Percentiles rank a stretch among this genome's conserved stretches.
Evolutionary conservation across 2,329 filamentous ascomycete genomes (phyloP).

Genomic region (Colletotrichum sp.): DNA sequence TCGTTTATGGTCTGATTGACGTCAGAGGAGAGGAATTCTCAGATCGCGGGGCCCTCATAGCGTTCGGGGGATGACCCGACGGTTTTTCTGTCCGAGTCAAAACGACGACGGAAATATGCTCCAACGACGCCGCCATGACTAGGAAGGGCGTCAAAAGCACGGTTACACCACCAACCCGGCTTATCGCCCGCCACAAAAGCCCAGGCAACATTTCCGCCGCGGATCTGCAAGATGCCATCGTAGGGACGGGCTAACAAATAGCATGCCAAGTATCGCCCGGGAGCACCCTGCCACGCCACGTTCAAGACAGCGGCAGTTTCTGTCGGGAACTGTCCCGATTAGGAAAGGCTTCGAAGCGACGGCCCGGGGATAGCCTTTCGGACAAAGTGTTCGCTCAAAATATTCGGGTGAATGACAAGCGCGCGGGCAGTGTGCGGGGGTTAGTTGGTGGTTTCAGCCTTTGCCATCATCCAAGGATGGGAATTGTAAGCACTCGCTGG

Average conservation of each 20-base stretch:
- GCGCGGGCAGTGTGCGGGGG: neutral
- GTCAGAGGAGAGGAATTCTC: accelerated
- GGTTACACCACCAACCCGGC: neutral
- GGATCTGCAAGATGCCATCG: neutral
- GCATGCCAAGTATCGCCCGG: neutral
- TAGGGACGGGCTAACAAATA: neutral
- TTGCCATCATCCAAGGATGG: neutral
- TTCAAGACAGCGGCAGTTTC: neutral
- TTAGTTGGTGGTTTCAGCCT: neutral
- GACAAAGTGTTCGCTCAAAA: neutral
- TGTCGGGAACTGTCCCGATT: neutral
- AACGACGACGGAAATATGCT: neutral
- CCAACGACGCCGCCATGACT: neutral
- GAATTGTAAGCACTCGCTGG: neutral
- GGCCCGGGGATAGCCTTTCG: neutral
- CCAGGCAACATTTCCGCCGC: neutral
- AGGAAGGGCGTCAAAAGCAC: neutral
- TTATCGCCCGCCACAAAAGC: neutral
- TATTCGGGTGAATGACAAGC: neutral
- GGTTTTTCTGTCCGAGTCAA: neutral
- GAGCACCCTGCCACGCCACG: neutral
- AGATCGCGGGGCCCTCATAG: neutral
- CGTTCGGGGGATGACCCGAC: neutral
- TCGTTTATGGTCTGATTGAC: neutral
- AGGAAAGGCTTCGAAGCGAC: neutral